Conservation (phyloP, 1,284 basidiomycete species). For the Ustilago sp. region DNA sequence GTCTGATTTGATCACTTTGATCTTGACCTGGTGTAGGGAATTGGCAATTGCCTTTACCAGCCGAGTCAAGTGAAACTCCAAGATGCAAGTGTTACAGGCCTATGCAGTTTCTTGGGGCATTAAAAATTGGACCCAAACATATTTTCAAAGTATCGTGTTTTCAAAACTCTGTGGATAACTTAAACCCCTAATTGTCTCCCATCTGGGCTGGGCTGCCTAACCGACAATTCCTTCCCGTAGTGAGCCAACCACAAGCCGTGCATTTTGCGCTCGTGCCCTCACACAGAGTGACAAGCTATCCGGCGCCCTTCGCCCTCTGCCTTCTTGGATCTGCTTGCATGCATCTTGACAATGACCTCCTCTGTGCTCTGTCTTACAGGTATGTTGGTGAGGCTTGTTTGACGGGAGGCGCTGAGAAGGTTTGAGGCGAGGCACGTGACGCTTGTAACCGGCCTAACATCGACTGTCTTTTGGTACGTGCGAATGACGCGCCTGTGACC, state of each 20-base stretch:
- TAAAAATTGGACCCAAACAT: no score
- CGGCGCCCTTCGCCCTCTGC: neutral
- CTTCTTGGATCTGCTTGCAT: neutral
- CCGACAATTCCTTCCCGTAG: neutral
- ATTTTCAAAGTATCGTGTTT: no score
- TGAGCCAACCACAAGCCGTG: neutral
- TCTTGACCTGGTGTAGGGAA: no score
- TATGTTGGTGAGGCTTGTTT: no score
- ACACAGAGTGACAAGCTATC: no score
- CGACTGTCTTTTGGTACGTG: conserved; percentile 1
- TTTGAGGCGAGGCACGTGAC: conserved; percentile 15
- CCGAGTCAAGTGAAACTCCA: no score
- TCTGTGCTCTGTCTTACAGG: no score
- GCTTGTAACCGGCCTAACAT: conserved; percentile 2
- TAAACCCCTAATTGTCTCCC: neutral
- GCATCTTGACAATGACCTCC: neutral
- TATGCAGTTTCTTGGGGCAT: no score
- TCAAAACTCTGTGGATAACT: no score
- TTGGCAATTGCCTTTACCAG: no score
- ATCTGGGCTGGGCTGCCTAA: neutral
- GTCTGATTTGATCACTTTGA: no score
- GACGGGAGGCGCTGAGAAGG: neutral
- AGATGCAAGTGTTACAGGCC: no score
- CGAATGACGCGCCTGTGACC: conserved; percentile 21
- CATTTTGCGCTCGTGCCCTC: neutral